Base-by-base conservation (phyloP, 2,329 filamentous ascomycete species). In the Colletotrichum sp. region DNA sequence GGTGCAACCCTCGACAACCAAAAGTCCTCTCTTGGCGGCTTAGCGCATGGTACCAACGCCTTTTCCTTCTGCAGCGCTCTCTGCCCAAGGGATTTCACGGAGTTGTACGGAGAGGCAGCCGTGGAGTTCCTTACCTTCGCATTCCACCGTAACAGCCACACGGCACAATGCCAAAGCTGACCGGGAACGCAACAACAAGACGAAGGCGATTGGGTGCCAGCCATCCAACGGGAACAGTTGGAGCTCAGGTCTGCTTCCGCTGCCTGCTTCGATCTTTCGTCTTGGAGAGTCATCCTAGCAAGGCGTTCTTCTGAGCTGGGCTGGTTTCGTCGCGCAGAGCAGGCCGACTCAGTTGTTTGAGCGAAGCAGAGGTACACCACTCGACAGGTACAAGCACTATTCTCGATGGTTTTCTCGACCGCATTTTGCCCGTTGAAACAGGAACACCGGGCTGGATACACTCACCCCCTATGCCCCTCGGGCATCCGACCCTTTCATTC, bases 351-450 rank as follows among this genome's bases (percentile, higher is more conserved):
- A 38, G 32, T 48, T 68, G 64, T 38, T 34, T 28, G 55, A 75
- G 60, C 18, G 26, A 28, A 48, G 15, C 21, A 48, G n/a, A 48
- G 10, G 43, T 48, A 48, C 43, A 48, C 43, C 43, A 48, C 43
- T 13, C 43, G 10, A 48, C 43, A 48, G 43, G 43, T 64, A 68
- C 26, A 57, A 36, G 63, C 63, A 72, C 21, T 48, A 18, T 60
- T 58, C 38, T 21, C 63, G 30, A 63, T 15, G 48, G 67, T 28
- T 71, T 48, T 67, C 34, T 63, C 32, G 5, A 57, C 48, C 38
- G 58, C 63, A 63, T 72, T 38, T 28, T 72, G 63, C 55, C 60
- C 55, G 55, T 73, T 75, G 73, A 75, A 73, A 73, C 64, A 73
- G 43, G 43, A 68, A 61, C 55, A 63, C 61, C n/a, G 58, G 32